Conservation (phyloP, 164 flowering plant species). For the Amborella trichopoda region DNA sequence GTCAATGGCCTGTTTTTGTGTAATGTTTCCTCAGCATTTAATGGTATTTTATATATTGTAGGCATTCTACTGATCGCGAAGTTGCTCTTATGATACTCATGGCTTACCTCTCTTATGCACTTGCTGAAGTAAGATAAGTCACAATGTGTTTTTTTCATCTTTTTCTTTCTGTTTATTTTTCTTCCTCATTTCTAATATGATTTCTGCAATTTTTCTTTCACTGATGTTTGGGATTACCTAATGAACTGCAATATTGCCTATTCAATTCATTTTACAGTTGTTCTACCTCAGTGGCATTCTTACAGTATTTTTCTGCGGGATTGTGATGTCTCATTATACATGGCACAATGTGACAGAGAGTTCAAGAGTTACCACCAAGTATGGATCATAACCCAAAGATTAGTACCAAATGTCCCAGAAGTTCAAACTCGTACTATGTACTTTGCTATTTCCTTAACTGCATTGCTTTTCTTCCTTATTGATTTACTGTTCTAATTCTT, state of each 20-base stretch:
- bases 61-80: conserved; percentile 96
- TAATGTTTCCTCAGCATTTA: not conserved
- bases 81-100: conserved; percentile 93
- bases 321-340: conserved; percentile 92
- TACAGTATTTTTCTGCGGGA: conserved; percentile 92
- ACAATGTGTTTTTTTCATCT: not conserved
- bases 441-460: not conserved
- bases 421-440: no score
- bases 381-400: no score
- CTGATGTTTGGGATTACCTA: not conserved
- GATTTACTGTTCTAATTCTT: not conserved
- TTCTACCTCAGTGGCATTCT: conserved; percentile 74
- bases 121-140: conserved; percentile 72
- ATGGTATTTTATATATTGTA: conserved; percentile 20
- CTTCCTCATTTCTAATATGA: not conserved
- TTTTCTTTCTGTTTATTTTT: not conserved
- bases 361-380: conserved; percentile 70
- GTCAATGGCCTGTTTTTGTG: no score
- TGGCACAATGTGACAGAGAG: conserved; percentile 96
- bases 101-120: conserved; percentile 89
- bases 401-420: no score
- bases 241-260: not conserved
- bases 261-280: conserved; percentile 37
- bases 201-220: not conserved
- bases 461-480: not conserved